Conservation (phyloP, 1,284 basidiomycete genomes). For the Coriolopsis trogii region DNA sequence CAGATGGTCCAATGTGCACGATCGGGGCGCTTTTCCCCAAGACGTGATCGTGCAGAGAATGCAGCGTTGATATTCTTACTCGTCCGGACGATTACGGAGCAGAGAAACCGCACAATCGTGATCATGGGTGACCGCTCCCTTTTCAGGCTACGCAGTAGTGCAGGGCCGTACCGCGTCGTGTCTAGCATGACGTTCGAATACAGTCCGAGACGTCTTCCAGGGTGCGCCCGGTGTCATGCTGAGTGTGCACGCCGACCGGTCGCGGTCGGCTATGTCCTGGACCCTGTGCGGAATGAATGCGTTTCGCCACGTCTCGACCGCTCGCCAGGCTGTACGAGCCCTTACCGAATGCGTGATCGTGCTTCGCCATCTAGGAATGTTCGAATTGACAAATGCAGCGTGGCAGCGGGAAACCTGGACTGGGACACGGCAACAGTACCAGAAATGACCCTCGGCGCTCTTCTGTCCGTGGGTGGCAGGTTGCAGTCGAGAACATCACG, state of each 20-base stretch:
- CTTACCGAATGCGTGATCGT: constrained; percentile 5
- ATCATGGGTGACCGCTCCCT: not conserved
- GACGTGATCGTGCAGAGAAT: too few species aligned
- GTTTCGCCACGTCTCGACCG: not conserved
- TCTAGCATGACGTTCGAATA: not conserved
- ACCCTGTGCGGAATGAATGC: constrained; percentile 5
- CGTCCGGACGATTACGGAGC: not conserved
- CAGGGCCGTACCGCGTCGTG: not conserved
- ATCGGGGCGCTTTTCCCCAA: too few species aligned
- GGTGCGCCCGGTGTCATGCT: constrained; percentile 1
- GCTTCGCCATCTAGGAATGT: constrained; percentile 23
- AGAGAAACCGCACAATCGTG: not conserved
- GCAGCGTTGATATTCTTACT: too few species aligned
- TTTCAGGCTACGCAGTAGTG: not conserved
- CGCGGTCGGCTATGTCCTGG: constrained; percentile 8
- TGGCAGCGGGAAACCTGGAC: constrained; percentile 6
- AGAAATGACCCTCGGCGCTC: not conserved
- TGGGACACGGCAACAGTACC: not conserved
- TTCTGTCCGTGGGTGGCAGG: not conserved
- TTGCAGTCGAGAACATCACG: constrained; percentile 13
- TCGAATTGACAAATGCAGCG: constrained; percentile 22
- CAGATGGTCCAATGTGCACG: not conserved
- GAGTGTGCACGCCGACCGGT: not conserved
- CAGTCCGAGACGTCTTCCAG: too few species aligned
- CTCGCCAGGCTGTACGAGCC: not conserved